These are phyloP conservation scores for Nakazawaea wyomingensis DNA, from an alignment of 805 yeast species.

Conservation along the genomic window DNA sequence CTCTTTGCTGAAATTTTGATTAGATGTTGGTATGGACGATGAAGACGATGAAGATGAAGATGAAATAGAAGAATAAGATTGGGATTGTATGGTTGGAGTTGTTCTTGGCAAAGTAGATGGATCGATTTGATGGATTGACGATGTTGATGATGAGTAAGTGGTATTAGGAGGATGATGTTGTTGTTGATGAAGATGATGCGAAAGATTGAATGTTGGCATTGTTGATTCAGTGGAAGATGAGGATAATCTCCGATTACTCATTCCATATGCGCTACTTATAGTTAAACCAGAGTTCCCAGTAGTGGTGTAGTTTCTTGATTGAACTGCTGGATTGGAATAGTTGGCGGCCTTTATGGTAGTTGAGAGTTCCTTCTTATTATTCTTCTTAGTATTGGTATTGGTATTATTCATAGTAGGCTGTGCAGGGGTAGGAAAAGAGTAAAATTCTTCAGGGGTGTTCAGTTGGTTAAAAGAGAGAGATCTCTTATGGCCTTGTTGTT, in stretches of 20 bases:
- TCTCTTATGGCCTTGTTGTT: not conserved
- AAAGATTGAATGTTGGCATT: not conserved
- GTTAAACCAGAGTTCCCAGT: not conserved
- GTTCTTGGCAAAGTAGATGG: too few species aligned
- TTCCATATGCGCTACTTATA: constrained; percentile 1
- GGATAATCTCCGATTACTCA: not conserved
- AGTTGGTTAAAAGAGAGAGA: too few species aligned
- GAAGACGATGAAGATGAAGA: not conserved
- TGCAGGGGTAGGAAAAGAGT: not conserved
- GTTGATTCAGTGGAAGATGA: not conserved
- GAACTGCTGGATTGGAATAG: too few species aligned
- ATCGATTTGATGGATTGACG: too few species aligned
- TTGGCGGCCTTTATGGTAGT: too few species aligned
- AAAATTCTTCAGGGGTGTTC: not conserved
- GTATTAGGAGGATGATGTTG: not conserved
- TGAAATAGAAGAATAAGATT: too few species aligned
- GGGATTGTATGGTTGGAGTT: too few species aligned
- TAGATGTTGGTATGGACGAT: not conserved
- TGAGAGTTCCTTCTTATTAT: too few species aligned
- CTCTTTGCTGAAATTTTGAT: constrained; percentile 30
- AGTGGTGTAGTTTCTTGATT: not conserved
- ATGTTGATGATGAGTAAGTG: too few species aligned
- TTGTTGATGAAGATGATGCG: not conserved
- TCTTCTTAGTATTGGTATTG: too few species aligned
- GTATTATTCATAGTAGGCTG: too few species aligned